phyloP scores from a whole-genome alignment of 306 rosid species.

The Rosa lucieae region DNA sequence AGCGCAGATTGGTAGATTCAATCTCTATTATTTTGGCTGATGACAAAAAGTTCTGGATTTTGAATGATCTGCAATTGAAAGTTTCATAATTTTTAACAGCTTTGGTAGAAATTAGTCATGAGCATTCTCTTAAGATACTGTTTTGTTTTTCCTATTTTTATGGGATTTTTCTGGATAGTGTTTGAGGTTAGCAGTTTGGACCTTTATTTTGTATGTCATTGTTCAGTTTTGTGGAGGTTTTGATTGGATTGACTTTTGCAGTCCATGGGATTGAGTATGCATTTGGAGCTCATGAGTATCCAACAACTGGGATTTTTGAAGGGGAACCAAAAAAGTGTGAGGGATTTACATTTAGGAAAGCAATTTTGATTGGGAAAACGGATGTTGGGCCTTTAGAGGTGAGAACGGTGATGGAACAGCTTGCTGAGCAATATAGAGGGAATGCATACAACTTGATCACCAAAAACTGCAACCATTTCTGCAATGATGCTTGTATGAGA shows the following conservation, averaged over 20 bases:
- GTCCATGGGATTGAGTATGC: slow-evolving; percentile 80
- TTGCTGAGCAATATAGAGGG: slow-evolving; percentile 67
- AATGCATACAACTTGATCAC: slow-evolving; percentile 81
- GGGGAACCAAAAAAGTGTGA: slow-evolving; percentile 82
- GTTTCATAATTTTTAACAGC: background rate
- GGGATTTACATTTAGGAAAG: slow-evolving; percentile 74
- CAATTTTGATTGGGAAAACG: slow-evolving; percentile 77
- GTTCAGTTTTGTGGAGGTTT: background rate
- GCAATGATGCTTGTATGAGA: slow-evolving; percentile 67
- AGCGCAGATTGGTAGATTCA: background rate
- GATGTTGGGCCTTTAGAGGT: slow-evolving; percentile 53
- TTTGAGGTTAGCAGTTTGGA: background rate
- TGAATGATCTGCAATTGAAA: background rate
- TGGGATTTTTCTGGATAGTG: background rate
- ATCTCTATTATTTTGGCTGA: slow-evolving; percentile 15
- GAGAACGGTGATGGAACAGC: slow-evolving; percentile 60
- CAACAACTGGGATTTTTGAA: slow-evolving; percentile 86
- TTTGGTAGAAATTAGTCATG: background rate
- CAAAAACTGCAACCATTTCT: slow-evolving; percentile 90
- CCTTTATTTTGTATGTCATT: background rate
- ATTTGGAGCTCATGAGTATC: slow-evolving; percentile 80
- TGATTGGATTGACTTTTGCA: slow-evolving; percentile 22
- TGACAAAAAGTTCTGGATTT: slow-evolving; percentile 18
- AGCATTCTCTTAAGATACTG: background rate
- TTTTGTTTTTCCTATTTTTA: background rate